Percentiles rank a stretch among this genome's conserved stretches.
phyloP scores from a whole-genome alignment of 164 flowering plant genomes.

The Vitis rupestris region DNA sequence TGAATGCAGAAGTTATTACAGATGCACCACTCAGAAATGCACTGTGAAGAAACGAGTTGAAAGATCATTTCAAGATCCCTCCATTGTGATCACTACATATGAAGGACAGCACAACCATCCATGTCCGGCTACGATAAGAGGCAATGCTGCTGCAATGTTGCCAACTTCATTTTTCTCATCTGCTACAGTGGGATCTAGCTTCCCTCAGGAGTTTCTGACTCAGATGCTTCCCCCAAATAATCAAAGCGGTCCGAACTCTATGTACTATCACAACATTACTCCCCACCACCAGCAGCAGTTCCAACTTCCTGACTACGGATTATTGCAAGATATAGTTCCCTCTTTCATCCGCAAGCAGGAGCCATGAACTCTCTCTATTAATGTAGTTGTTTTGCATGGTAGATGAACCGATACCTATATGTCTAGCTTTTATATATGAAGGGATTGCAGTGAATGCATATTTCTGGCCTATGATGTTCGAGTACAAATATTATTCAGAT shows the following conservation, averaged over 20 bases:
- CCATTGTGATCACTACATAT: slow-evolving; percentile 58
- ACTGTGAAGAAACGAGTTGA: slow-evolving; percentile 63
- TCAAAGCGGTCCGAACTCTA: slow-evolving; percentile 9
- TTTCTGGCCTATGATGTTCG: slow-evolving; percentile 11
- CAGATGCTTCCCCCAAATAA: slow-evolving; percentile 24
- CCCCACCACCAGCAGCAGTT: slow-evolving; percentile 28
- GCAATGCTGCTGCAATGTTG: slow-evolving; percentile 23
- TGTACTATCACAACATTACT: slow-evolving; percentile 23
- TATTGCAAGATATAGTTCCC: slow-evolving; percentile 51
- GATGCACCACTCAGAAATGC: slow-evolving; percentile 62
- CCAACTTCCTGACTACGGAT: slow-evolving; percentile 44
- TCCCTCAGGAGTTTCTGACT: slow-evolving; percentile 23
- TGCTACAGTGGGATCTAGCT: slow-evolving; percentile 3
- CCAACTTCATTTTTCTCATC: slow-evolving; percentile 22
- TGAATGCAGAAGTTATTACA: slow-evolving; percentile 55
- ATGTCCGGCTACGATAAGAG: slow-evolving; percentile 36
- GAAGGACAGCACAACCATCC: slow-evolving; percentile 66
- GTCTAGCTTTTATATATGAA: slow-evolving; percentile 1
- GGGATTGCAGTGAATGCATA: slow-evolving; percentile 12
- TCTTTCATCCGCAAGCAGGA: slow-evolving; percentile 28
- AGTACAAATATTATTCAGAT: slow-evolving; percentile 10
- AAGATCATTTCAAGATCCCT: slow-evolving; percentile 53
- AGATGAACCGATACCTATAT: slow-evolving; percentile 12
- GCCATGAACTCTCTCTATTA: slow-evolving; percentile 22
- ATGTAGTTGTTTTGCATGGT: slow-evolving; percentile 1